Conservation (phyloP, 345 rosid genomes). For the Salix koriyanagi region DNA sequence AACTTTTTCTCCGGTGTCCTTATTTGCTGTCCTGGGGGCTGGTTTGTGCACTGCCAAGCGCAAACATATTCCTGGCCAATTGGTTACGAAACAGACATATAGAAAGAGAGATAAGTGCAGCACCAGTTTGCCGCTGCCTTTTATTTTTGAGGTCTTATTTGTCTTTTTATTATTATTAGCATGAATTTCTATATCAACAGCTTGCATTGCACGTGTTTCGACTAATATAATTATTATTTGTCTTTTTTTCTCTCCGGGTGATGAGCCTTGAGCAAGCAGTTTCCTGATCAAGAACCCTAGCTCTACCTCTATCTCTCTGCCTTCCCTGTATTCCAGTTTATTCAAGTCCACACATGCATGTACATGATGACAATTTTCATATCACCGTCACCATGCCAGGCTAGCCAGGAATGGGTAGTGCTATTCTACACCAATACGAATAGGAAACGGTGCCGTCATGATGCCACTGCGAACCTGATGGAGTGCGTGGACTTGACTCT, state of each 20-base stretch:
- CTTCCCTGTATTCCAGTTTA: background rate
- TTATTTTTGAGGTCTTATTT: background rate
- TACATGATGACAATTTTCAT: background rate
- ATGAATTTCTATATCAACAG: no score
- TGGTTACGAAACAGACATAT: background rate
- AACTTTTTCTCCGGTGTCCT: constrained; percentile 10
- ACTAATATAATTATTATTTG: no score
- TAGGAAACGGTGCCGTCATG: background rate
- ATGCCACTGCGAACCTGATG: background rate
- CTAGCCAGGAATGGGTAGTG: background rate
- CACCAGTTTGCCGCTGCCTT: background rate
- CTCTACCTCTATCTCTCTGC: background rate
- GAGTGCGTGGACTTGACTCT: background rate
- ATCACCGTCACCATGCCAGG: background rate
- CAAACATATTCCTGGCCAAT: background rate
- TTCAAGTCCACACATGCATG: background rate
- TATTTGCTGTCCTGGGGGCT: constrained; percentile 19
- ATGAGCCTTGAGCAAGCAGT: background rate
- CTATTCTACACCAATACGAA: background rate
- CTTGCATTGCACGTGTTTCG: no score
- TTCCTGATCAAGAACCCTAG: background rate
- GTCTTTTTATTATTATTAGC: no score
- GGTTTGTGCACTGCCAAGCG: background rate
- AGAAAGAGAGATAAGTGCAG: background rate
- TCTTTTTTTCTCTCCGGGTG: no score